Base-by-base conservation (phyloP, 257 asterid genomes). In the Plantago major region DNA sequence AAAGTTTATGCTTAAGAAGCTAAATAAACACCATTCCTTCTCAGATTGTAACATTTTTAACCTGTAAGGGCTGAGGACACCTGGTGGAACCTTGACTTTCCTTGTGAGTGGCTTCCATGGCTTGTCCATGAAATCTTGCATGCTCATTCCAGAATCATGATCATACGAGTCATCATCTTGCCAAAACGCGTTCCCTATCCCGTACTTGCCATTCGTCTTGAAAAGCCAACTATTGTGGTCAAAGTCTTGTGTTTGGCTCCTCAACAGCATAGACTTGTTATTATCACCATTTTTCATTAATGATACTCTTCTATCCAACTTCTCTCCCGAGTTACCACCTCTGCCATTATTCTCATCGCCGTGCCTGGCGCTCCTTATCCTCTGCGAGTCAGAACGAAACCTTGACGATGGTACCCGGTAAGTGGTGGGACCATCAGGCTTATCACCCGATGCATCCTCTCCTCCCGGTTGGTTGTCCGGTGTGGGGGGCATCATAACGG, bases 31-130 rank as follows among this genome's bases (percentile, higher is more conserved):
- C 40, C 40, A 33, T 33, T 33, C 8, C 40, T 4, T 33, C 6
- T 5, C 8, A 33, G 37, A 30, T 33, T 33, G 40, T 4, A 33
- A 33, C 40, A 33, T 33, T 33, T n/a, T 33, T 33, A 33, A 73
- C 98, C 96, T 89, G 86, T 92, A 92, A 55, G 99, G 99, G 73
- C 97, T 89, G 62, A 92, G 81, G 55, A 92, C 59, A 40, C 67
- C 88, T 6, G 89, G 68, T 0, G 99, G 93, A 68, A 87, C 73
- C 28, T 72, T 63, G 19, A 87, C 44, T 79, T 92, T 92, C 56
- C 99, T 69, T 0, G 99, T 92, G 16, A 92, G 90, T 0, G 99
- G 99, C 69, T 92, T 92, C 99, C 99, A 92, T 0, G 99, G 99
- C 73, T 89, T 92, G 73, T 92, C 96, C 85, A 84, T 68, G 51